Conservation (phyloP, 805 yeast genomes). For the Ogataea sp. region DNA sequence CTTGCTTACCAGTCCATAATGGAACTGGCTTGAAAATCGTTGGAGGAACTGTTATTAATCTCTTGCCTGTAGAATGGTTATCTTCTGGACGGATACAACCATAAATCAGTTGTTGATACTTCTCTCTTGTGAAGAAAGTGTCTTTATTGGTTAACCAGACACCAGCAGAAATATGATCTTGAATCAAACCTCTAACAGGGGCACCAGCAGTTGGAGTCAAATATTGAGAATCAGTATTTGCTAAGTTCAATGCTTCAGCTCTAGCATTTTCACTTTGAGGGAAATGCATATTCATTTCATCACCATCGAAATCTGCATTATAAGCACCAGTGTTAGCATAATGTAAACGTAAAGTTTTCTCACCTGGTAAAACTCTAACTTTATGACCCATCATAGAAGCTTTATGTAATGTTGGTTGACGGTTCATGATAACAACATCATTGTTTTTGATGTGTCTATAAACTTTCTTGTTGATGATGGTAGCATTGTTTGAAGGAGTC, state of each 20-base stretch:
- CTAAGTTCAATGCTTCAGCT: slow-evolving; percentile 91
- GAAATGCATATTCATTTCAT: slow-evolving; percentile 99
- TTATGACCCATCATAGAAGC: slow-evolving; percentile 99
- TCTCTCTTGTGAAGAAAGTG: slow-evolving; percentile 80
- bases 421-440: slow-evolving; percentile 95
- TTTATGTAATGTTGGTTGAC: slow-evolving; percentile 98
- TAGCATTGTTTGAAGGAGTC: slow-evolving; percentile 67
- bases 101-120: slow-evolving; percentile 88
- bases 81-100: slow-evolving; percentile 96
- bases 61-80: slow-evolving; percentile 74
- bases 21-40: slow-evolving; percentile 80
- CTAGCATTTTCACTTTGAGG: slow-evolving; percentile 97
- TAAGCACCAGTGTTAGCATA: slow-evolving; percentile 99
- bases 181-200: slow-evolving; percentile 97
- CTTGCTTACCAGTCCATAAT: slow-evolving; percentile 97
- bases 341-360: slow-evolving; percentile 91
- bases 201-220: slow-evolving; percentile 97
- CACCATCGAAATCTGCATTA: slow-evolving; percentile 99
- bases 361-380: slow-evolving; percentile 95
- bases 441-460: slow-evolving; percentile 89
- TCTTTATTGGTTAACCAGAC: slow-evolving; percentile 97
- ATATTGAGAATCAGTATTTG: slow-evolving; percentile 96
- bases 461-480: slow-evolving; percentile 82
- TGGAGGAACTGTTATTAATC: slow-evolving; percentile 79
- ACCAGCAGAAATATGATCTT: slow-evolving; percentile 98